These are phyloP conservation scores for Trichothecium roseum DNA, from an alignment of 2,329 filamentous ascomycete genomes.

Conservation along the genomic window DNA sequence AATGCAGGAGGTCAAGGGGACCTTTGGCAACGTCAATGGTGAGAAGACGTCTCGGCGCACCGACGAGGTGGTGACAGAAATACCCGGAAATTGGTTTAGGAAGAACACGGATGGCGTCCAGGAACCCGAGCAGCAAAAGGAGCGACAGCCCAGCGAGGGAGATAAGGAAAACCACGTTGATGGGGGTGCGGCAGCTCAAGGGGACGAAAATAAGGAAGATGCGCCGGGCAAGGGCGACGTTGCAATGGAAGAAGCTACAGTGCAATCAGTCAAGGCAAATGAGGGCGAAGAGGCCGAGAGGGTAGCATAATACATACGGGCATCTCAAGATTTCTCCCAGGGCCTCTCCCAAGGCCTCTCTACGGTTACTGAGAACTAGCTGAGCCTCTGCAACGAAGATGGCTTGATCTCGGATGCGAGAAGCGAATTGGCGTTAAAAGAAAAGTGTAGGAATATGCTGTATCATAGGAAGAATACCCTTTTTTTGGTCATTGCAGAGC, in stretches of 20 bases:
- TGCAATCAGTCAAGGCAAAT: conserved; percentile 3
- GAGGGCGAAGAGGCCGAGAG: conserved; percentile 2
- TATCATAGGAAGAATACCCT: conserved; percentile 2
- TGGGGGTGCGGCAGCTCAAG: conserved; percentile 1
- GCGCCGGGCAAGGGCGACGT: conserved; percentile 14
- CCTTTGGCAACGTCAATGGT: conserved; percentile 18
- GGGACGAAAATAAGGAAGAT: conserved; percentile 4
- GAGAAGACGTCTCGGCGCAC: conserved; percentile 13
- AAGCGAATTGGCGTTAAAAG: neutral
- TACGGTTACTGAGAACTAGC: too few species aligned
- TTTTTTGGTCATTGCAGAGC: neutral
- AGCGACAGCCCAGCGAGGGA: conserved; percentile 20
- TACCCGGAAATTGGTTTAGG: conserved; percentile 22
- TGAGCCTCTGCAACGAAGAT: too few species aligned
- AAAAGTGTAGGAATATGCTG: neutral
- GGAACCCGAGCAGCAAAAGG: conserved; percentile 15
- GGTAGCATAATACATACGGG: too few species aligned
- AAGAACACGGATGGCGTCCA: conserved; percentile 12
- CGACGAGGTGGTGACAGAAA: conserved; percentile 16
- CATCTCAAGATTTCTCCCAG: too few species aligned
- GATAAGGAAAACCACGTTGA: conserved; percentile 37
- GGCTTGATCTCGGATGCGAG: neutral
- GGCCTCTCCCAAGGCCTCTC: too few species aligned
- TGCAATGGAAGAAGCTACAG: conserved; percentile 17
- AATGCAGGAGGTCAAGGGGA: conserved; percentile 37